Conservation (phyloP, 805 yeast genomes). For the Candida hungchunana region DNA sequence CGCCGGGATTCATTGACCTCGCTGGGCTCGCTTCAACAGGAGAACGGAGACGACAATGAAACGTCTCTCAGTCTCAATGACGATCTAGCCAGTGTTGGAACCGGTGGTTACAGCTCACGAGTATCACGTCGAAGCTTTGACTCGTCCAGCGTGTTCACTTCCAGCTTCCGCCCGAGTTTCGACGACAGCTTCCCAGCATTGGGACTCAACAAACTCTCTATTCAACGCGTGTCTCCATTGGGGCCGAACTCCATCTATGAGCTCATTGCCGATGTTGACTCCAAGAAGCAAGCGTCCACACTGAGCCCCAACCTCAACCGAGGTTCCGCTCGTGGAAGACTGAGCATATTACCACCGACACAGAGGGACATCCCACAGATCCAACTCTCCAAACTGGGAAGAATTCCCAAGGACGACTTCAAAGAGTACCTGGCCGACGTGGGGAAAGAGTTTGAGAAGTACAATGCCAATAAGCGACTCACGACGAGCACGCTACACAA, state of each 20-base stretch:
- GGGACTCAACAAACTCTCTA: constrained; percentile 38
- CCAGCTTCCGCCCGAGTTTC: constrained; percentile 29
- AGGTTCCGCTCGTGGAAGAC: constrained; percentile 33
- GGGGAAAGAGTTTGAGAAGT: constrained; percentile 40
- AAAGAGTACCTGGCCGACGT: constrained; percentile 41
- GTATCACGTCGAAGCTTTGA: constrained; percentile 29
- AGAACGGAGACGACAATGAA: constrained; percentile 16
- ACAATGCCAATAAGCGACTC: constrained; percentile 38
- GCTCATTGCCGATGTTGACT: constrained; percentile 59
- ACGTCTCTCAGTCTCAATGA: constrained; percentile 29
- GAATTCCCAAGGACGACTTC: constrained; percentile 40
- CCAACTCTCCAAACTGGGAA: constrained; percentile 50
- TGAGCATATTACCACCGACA: constrained; percentile 64
- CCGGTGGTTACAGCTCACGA: constrained; percentile 15
- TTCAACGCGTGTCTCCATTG: constrained; percentile 45
- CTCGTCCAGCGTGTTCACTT: constrained; percentile 26
- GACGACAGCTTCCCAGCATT: constrained; percentile 34
- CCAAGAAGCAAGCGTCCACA: constrained; percentile 27
- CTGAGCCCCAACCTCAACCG: constrained; percentile 26
- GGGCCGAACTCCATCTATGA: constrained; percentile 78
- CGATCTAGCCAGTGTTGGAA: constrained; percentile 29
- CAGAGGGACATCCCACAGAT: constrained; percentile 81
- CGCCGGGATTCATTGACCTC: constrained; percentile 11
- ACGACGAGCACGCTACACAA: constrained; percentile 32
- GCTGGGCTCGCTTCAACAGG: constrained; percentile 14